Evolutionary conservation across 495 filamentous ascomycete genomes (phyloP).

Genomic region (Penicillium alfredii): DNA sequence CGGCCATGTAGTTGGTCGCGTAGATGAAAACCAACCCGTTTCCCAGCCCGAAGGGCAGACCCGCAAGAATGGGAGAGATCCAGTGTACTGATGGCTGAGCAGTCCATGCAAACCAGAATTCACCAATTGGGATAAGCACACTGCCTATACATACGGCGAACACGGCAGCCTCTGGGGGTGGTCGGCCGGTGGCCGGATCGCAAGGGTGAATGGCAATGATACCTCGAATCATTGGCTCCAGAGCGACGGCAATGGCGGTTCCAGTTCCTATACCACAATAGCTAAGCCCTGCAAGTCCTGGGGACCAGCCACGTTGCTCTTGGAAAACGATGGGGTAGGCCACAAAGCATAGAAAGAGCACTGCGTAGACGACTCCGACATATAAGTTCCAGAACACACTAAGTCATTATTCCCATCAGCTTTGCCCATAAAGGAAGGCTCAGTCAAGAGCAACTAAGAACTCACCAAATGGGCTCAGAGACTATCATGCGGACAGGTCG

Average conservation of each 20-base stretch:
- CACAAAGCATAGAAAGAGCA: slow-evolving; percentile 70
- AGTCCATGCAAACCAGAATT: slow-evolving; percentile 74
- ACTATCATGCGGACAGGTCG: slow-evolving; percentile 62
- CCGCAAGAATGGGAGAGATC: slow-evolving; percentile 62
- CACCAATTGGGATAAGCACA: slow-evolving; percentile 57
- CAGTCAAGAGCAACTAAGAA: slow-evolving; percentile 35
- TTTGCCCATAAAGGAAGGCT: too few species aligned
- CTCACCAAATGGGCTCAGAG: slow-evolving; percentile 61
- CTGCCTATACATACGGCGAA: slow-evolving; percentile 59
- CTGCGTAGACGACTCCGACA: slow-evolving; percentile 60
- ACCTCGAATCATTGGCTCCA: slow-evolving; percentile 58
- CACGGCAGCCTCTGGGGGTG: slow-evolving; percentile 62
- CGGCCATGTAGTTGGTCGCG: slow-evolving; percentile 61
- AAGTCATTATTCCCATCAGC: too few species aligned
- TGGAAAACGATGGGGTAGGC: slow-evolving; percentile 67
- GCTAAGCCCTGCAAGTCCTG: slow-evolving; percentile 58
- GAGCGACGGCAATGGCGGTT: slow-evolving; percentile 53
- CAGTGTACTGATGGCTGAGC: slow-evolving; percentile 61
- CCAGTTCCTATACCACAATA: slow-evolving; percentile 69
- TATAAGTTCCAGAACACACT: slow-evolving; percentile 66
- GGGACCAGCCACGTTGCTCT: slow-evolving; percentile 61
- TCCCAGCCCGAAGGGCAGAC: slow-evolving; percentile 67
- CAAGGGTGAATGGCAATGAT: slow-evolving; percentile 59
- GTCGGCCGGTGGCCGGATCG: slow-evolving; percentile 56
- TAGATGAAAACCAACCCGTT: slow-evolving; percentile 70